Evolutionary conservation across 768 basidiomycete genomes (phyloP).

Genomic region (Boletus reticuloceps): DNA sequence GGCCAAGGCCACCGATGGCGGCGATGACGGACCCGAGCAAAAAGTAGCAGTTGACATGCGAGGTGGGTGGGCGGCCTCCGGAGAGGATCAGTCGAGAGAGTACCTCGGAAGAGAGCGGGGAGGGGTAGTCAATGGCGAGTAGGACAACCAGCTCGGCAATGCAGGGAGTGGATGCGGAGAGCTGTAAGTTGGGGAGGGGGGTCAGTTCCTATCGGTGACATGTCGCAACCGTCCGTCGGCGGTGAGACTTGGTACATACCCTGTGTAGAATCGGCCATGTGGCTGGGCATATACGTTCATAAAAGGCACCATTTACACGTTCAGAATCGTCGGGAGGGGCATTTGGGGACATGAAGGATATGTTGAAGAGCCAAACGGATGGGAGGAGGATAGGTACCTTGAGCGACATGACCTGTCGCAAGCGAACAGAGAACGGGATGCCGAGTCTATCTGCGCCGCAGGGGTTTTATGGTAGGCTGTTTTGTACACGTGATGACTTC

Average conservation of each 20-base stretch:
- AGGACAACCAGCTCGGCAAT: conserved; percentile 25
- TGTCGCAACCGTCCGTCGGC: neutral
- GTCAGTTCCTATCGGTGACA: neutral
- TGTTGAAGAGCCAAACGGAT: conserved; percentile 29
- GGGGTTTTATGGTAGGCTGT: conserved; percentile 9
- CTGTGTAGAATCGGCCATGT: conserved; percentile 22
- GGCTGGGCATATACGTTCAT: conserved; percentile 22
- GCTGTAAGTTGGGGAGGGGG: conserved; percentile 2
- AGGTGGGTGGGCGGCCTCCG: conserved; percentile 17
- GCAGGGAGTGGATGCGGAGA: conserved; percentile 29
- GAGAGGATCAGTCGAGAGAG: conserved; percentile 19
- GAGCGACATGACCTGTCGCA: conserved; percentile 13
- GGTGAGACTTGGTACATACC: conserved; percentile 8
- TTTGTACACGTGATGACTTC: conserved; percentile 16
- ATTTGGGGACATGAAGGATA: conserved; percentile 22
- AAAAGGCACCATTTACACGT: conserved; percentile 15
- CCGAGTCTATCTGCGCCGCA: neutral
- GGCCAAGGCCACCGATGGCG: conserved; percentile 31
- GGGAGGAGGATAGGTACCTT: conserved; percentile 24
- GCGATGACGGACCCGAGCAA: conserved; percentile 28
- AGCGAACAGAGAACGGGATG: neutral
- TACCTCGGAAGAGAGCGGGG: conserved; percentile 15
- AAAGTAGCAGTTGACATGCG: conserved; percentile 26
- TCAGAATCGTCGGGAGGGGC: conserved; percentile 21
- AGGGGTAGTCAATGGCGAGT: conserved; percentile 18